A percentile compares a stretch with the other conserved stretches of the same genome.
Evolutionary conservation across 805 yeast species (phyloP).

Genomic region (Candida ulmi): DNA sequence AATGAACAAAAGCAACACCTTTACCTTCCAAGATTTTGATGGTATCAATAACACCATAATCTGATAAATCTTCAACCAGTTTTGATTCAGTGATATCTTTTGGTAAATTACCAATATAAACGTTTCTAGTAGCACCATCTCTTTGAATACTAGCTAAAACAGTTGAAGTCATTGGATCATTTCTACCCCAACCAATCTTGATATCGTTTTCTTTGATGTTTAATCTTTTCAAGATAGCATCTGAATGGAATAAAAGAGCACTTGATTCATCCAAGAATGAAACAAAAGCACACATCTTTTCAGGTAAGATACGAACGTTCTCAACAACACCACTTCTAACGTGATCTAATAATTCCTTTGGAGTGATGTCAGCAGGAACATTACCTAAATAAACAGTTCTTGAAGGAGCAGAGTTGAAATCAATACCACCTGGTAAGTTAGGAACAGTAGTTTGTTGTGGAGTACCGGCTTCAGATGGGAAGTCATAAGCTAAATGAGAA

Average conservation of each 20-base stretch:
- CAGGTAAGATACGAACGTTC: slow-evolving; percentile 69
- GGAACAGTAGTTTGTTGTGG: not conserved
- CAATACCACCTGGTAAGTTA: slow-evolving; percentile 10
- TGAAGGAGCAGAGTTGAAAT: slow-evolving; percentile 49
- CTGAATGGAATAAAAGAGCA: slow-evolving; percentile 89
- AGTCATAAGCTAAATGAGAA: not conserved
- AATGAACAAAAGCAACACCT: slow-evolving; percentile 88
- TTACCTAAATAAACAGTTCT: slow-evolving; percentile 90
- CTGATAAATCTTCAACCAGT: slow-evolving; percentile 56
- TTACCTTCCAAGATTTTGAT: slow-evolving; percentile 74
- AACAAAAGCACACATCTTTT: slow-evolving; percentile 83
- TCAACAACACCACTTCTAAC: slow-evolving; percentile 90
- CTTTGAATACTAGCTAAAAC: slow-evolving; percentile 72
- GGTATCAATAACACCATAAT: slow-evolving; percentile 81
- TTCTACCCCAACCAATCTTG: slow-evolving; percentile 91
- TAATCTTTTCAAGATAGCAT: slow-evolving; percentile 79
- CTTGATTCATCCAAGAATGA: slow-evolving; percentile 86
- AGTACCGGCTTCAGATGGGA: not conserved
- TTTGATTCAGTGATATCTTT: slow-evolving; percentile 63
- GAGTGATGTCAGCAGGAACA: slow-evolving; percentile 73
- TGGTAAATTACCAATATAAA: slow-evolving; percentile 77
- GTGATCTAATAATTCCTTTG: slow-evolving; percentile 80
- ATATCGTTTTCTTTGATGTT: slow-evolving; percentile 77
- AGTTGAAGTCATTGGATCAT: slow-evolving; percentile 65
- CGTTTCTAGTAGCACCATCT: slow-evolving; percentile 91